Evolutionary conservation across 2,329 filamentous ascomycete species (phyloP).

Genomic region (Metarhizium sp.): DNA sequence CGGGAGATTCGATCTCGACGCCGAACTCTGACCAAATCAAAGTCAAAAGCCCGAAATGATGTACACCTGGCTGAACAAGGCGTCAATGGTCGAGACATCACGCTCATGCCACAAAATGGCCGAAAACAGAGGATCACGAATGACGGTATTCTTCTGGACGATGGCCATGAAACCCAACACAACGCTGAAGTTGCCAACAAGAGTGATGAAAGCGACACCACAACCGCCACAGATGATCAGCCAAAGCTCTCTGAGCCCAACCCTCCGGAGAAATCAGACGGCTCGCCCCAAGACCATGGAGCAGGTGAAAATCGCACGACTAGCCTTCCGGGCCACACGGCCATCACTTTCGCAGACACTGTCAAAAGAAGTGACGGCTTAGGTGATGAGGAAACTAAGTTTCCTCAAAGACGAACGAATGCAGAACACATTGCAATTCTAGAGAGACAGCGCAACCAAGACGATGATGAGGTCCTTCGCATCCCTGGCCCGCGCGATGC

Average conservation of each 20-base stretch:
- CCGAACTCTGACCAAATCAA: slow-evolving; percentile 52
- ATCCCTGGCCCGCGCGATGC: slow-evolving; percentile 90
- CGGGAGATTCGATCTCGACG: slow-evolving; percentile 60
- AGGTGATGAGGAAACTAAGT: slow-evolving; percentile 35
- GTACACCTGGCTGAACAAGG: slow-evolving; percentile 46
- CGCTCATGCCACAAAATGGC: slow-evolving; percentile 51
- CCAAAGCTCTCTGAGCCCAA: slow-evolving; percentile 1
- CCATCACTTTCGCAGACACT: slow-evolving; percentile 60
- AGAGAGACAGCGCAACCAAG: slow-evolving; percentile 70
- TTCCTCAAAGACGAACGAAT: slow-evolving; percentile 43
- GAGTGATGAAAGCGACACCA: slow-evolving; percentile 30
- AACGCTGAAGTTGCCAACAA: slow-evolving; percentile 11
- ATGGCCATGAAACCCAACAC: slow-evolving; percentile 22
- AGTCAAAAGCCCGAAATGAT: slow-evolving; percentile 39
- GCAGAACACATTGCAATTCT: slow-evolving; percentile 84
- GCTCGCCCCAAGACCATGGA: background rate
- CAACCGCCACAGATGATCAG: slow-evolving; percentile 17
- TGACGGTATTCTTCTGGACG: slow-evolving; percentile 44
- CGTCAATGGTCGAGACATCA: slow-evolving; percentile 57
- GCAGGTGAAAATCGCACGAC: background rate
- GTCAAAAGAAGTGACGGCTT: slow-evolving; percentile 51
- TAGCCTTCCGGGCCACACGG: slow-evolving; percentile 13
- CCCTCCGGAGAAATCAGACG: slow-evolving; percentile 3
- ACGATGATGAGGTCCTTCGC: slow-evolving; percentile 64
- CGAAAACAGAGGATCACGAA: slow-evolving; percentile 50